phyloP scores from a whole-genome alignment of 129 eudicot species.

The Artemisia tridentata region DNA sequence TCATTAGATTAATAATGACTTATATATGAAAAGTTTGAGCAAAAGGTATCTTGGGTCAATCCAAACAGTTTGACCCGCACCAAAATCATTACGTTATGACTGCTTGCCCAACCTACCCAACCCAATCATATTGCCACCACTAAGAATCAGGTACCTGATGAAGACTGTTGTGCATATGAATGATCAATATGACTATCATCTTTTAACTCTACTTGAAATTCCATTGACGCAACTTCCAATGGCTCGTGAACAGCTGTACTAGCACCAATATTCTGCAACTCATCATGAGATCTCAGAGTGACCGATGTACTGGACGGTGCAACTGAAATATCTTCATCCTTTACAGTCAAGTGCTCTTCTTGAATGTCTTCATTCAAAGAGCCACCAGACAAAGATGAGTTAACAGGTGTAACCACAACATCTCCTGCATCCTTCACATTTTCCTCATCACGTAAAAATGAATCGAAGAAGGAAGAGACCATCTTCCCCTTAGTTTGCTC shows the following conservation, averaged over 20 bases:
- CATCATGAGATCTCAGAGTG: conserved; percentile 26
- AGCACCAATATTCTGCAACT: conserved; percentile 15
- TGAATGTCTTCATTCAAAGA: conserved; percentile 22
- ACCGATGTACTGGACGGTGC: conserved; percentile 11
- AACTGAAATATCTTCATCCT: conserved; percentile 21
- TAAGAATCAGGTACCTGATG: conserved; percentile 44
- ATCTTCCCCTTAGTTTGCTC: background rate
- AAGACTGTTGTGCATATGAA: conserved; percentile 21
- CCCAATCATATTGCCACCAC: background rate
- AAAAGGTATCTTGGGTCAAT: background rate
- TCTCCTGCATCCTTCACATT: conserved; percentile 20
- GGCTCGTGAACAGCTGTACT: conserved; percentile 28
- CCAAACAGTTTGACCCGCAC: background rate
- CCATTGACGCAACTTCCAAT: conserved; percentile 23
- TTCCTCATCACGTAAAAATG: conserved; percentile 34
- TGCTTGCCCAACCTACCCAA: background rate
- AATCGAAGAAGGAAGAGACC: conserved; percentile 11
- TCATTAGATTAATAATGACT: too few species aligned
- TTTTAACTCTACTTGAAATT: conserved; percentile 25
- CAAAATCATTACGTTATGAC: background rate
- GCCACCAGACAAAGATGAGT: conserved; percentile 13
- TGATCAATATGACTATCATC: conserved; percentile 22
- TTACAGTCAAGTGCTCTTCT: conserved; percentile 2
- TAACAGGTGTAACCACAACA: conserved; percentile 19
- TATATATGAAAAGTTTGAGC: background rate